Evolutionary conservation across 1,284 basidiomycete genomes (phyloP), one percentile per base, ranked within the genome.

Genomic region (Singerocomus inundabilis): DNA sequence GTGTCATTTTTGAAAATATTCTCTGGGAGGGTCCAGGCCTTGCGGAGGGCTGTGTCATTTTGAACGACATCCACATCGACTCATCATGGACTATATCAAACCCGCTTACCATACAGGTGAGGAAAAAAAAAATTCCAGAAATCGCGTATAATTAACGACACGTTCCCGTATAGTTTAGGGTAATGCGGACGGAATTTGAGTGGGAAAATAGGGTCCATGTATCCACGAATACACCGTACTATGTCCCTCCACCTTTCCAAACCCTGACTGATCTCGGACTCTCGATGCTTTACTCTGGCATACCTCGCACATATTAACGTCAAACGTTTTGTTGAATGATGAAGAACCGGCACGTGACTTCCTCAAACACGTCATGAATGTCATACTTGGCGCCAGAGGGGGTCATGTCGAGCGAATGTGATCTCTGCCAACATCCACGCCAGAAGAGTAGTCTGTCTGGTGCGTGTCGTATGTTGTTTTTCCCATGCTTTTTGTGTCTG

Each of bases 11-110:
- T 61, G 96, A 96, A 36, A 97, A 94, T 69, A 98, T 99, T 58
- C 85, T 97, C 16, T 99, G 97, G 86, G 93, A 96, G 59, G 91
- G 90, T n/a, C 84, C 85, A 5, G 90, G 87, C 41, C 84, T 94
- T 59, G 79, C 85, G 0, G 91, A 96, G 66, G 85, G 85, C 42
- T 93, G 85, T 70, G 93, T 93, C 33, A 95, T 99, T 42, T 71
- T 98, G 62, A 98, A 94, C 70, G 96, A 98, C 71, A 95, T 98
- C 52, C 94, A 98, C 71, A 93, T 98, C 57, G 97, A 99, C n/a
- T n/a, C 71, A 98, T 99, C 59, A 96, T 99, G 91, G 96, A 98
- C 70, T 99, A 98, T 71, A 99, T 99, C 76, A 93, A 97, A 69
- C 95, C 96, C 0, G 93, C 94, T 5, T 91, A 91, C 65, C 97